Evolutionary conservation across 768 basidiomycete genomes (phyloP), one percentile per base, ranked within the genome.

Genomic region (Phlebiopsis flavidoalba): DNA sequence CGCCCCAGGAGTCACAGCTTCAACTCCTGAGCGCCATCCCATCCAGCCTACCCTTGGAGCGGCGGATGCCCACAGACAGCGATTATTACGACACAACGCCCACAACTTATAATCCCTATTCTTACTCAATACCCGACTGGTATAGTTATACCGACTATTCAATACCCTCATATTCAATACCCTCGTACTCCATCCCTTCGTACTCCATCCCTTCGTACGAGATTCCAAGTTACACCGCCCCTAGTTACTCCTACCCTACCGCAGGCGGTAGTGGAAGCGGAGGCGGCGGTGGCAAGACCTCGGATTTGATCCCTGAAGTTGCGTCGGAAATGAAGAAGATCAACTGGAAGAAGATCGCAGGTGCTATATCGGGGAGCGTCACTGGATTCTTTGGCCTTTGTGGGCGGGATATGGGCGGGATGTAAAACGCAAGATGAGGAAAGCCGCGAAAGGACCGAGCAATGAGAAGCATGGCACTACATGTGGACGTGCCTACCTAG

Each of bases 301-400:
- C 50, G 49, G 35, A 43, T 35, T 8, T 31, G 35, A 5, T 40
- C 17, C 15, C 36, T n/a, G 19, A n/a, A 11, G 11, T n/a, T 4
- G 22, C 36, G 22, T n/a, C 54, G 10, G 43, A 40, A 21, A 21
- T 43, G 40, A n/a, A 15, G 48, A 59, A 59, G 22, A 59, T 22
- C 19, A 50, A 31, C 33, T 19, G 49, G n/a, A 59, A 59, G 49
- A 59, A 48, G 17, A 59, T 59, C 58, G 37, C 40, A 14, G 58
- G 58, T 21, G 58, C 50, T 11, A 48, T 59, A 12, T 49, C 50
- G 14, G 58, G 58, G 7, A 50, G 48, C 48, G 58, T 59, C n/a
- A n/a, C 37, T 1, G 58, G 58, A 22, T 52, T 59, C 22, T 45
- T 59, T 36, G 31, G 21, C 4, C 37, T 59, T n/a, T 49, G 35